Evolutionary conservation across 2,329 filamentous ascomycete species (phyloP).

Genomic region (Lasiodiplodia gonubiensis): DNA sequence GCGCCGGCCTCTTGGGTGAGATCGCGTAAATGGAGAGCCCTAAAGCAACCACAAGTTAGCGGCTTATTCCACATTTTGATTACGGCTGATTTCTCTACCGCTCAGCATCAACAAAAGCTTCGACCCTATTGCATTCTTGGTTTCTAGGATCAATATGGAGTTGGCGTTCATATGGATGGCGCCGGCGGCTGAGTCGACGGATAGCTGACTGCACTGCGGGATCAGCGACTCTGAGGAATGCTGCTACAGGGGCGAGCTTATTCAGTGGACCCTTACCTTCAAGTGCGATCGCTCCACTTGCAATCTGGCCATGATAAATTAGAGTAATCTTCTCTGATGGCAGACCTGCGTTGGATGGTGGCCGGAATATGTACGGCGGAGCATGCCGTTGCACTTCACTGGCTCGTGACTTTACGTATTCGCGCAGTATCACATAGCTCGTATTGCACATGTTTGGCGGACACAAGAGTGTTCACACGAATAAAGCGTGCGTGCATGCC

Average conservation of each 20-base stretch:
- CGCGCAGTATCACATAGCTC: background rate
- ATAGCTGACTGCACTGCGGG: background rate
- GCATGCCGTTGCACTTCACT: background rate
- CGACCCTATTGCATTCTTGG: background rate
- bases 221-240: background rate
- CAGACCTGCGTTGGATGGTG: background rate
- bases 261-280: background rate
- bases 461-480: background rate
- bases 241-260: background rate
- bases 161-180: slow-evolving; percentile 5
- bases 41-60: background rate
- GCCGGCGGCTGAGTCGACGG: background rate
- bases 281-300: slow-evolving; percentile 2
- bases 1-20: background rate
- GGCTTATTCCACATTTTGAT: background rate
- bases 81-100: background rate
- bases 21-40: background rate
- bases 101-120: background rate
- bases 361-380: background rate
- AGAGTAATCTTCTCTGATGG: background rate
- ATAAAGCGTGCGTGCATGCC: background rate
- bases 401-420: background rate
- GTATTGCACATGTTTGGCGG: background rate
- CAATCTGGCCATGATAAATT: background rate
- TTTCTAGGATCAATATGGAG: background rate